A percentile compares a stretch with the other conserved stretches of the same genome.
These are phyloP conservation scores for Penicillium nucicola DNA, from an alignment of 495 filamentous ascomycete genomes.

Conservation along the genomic window DNA sequence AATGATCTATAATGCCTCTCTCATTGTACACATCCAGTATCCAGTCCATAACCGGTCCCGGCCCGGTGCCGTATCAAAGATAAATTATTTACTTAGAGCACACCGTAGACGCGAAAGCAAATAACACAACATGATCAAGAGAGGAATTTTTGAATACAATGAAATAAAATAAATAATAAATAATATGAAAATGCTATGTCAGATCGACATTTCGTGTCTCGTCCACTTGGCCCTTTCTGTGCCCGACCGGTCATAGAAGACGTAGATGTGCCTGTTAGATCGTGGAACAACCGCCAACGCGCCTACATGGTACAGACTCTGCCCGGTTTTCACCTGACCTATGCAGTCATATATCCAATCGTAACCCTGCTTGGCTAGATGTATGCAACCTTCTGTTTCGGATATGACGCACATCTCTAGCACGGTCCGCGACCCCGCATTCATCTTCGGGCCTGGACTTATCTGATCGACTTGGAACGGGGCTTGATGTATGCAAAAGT, in stretches of 20 bases:
- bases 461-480: conserved; percentile 7
- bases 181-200: no score
- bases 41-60: neutral
- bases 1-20: neutral
- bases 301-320: neutral
- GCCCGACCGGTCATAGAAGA: neutral
- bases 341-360: neutral
- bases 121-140: no score
- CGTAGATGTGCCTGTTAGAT: no score
- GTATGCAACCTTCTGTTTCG: neutral
- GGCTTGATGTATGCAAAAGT: no score
- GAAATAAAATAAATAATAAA: no score
- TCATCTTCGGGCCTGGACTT: neutral
- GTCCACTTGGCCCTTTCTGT: no score
- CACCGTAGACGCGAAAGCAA: no score
- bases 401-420: neutral
- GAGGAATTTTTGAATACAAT: no score
- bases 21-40: neutral
- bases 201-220: no score
- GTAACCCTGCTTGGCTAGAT: neutral
- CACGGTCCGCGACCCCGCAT: conserved; percentile 6
- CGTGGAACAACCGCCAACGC: neutral
- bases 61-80: no score
- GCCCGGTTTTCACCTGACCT: neutral
- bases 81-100: no score